These are phyloP conservation scores for Pochonia chlamydosporia DNA, from an alignment of 2,329 filamentous ascomycete species.

Conservation along the genomic window DNA sequence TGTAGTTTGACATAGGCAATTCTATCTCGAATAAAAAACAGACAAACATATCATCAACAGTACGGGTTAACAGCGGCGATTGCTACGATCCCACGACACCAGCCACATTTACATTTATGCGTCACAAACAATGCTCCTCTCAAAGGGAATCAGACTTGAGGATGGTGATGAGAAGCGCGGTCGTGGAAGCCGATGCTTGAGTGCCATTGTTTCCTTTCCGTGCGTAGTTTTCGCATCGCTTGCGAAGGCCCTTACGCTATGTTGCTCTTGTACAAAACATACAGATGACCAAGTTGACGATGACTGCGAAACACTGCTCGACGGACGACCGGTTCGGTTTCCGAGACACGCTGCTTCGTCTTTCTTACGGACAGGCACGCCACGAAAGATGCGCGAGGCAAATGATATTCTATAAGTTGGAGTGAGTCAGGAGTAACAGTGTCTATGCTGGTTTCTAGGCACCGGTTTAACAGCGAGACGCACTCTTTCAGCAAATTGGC, in stretches of 20 bases:
- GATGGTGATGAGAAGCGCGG: slow-evolving; percentile 29
- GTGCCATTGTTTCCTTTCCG: not conserved
- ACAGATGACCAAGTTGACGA: slow-evolving; percentile 16
- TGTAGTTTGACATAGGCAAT: no score
- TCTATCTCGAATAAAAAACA: no score
- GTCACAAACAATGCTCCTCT: not conserved
- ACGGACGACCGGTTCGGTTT: slow-evolving; percentile 5
- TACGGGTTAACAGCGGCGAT: no score
- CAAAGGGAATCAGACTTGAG: slow-evolving; percentile 19
- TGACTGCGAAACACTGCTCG: slow-evolving; percentile 8
- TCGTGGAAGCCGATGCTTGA: not conserved
- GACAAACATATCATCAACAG: no score
- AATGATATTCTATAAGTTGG: slow-evolving; percentile 26
- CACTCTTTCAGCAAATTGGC: not conserved
- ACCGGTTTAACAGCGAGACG: not conserved
- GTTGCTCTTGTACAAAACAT: slow-evolving; percentile 5
- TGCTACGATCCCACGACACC: not conserved
- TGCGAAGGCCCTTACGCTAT: slow-evolving; percentile 7
- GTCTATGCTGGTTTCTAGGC: not conserved
- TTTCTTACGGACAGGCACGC: slow-evolving; percentile 36
- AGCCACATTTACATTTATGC: not conserved
- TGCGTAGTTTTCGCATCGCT: not conserved
- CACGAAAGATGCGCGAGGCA: slow-evolving; percentile 29
- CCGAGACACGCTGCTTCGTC: slow-evolving; percentile 36
- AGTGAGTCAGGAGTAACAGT: not conserved